Evolutionary conservation across 345 rosid genomes (phyloP), one percentile per base, ranked within the genome.

Genomic region (Brassica nigra): DNA sequence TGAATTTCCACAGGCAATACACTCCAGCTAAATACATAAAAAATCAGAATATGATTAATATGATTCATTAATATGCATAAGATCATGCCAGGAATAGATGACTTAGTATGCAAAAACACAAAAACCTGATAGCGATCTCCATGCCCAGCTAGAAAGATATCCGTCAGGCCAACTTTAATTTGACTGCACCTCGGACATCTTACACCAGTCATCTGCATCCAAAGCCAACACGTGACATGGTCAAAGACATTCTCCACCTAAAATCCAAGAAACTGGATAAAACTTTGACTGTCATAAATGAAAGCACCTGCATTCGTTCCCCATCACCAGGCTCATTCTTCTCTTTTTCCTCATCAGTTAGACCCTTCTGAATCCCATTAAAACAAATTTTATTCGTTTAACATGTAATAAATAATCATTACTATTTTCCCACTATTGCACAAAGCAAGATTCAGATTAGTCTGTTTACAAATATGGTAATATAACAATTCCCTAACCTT

Each of bases 1-100:
- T 18, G 91, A 89, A 85, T 89, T 66, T n/a, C 99, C 99, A 76
- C 98, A 93, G 5, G 88, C 88, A 30, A 76, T 83, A 61, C 99
- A 95, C 86, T 95, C 98, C 86, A 95, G 82, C 98, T 91, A 67
- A 0, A 74, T 74, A 2, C 66, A 79, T 14, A 54, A 28, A 76
- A 5, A 65, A 76, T 4, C 63, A 80, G 16, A 70, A 52, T 31
- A 52, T 55, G 33, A 37, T 75, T 28, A 68, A 62, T 63, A 15
- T 5, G 15, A 28, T 68, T 23, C 29, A 55, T 31, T 44, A 62
- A 71, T 14, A 29, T 39, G 34, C 62, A 57, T 23, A 27, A 27
- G 7, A 59, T 59, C 64, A 59, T 54, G 55, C 52, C 52, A n/a
- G 11, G n/a, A 44, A 44, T 11, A 44, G 4, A 44, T 44, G 52